Evolutionary conservation across 1,139 yeast species (phyloP).

Genomic region (Hemisphaericaspora lyxosophila): DNA sequence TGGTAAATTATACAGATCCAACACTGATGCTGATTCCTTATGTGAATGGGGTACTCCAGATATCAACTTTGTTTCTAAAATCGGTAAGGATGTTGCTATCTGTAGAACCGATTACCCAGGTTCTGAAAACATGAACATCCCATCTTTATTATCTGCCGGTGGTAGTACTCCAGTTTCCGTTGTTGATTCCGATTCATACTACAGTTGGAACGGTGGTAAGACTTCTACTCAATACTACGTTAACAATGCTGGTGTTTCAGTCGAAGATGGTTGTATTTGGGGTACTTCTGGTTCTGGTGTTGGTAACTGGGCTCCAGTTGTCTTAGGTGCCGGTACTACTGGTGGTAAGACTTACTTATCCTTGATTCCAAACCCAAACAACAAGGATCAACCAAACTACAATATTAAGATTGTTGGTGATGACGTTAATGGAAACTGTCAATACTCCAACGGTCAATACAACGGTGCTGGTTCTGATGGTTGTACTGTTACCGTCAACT

Average conservation of each 20-base stretch:
- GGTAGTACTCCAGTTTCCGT: slow-evolving; percentile 58
- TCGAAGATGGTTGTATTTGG: slow-evolving; percentile 77
- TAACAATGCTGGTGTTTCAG: slow-evolving; percentile 75
- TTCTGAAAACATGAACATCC: slow-evolving; percentile 83
- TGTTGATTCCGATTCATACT: slow-evolving; percentile 63
- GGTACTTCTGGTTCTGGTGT: slow-evolving; percentile 61
- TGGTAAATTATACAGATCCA: slow-evolving; percentile 70
- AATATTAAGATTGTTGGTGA: slow-evolving; percentile 68
- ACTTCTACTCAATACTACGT: slow-evolving; percentile 82
- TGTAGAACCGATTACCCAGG: slow-evolving; percentile 91
- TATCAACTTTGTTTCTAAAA: slow-evolving; percentile 59
- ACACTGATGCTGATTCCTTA: slow-evolving; percentile 55
- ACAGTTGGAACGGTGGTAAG: slow-evolving; percentile 60
- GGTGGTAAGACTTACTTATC: slow-evolving; percentile 68
- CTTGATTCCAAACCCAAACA: slow-evolving; percentile 81
- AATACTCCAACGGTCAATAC: slow-evolving; percentile 62
- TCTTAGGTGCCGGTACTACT: slow-evolving; percentile 71
- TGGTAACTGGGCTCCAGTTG: slow-evolving; percentile 86
- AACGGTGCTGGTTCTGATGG: slow-evolving; percentile 68
- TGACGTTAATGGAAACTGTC: slow-evolving; percentile 61
- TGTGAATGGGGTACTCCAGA: slow-evolving; percentile 76
- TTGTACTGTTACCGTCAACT: slow-evolving; percentile 71
- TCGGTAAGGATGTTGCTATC: slow-evolving; percentile 61
- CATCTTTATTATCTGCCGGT: slow-evolving; percentile 69
- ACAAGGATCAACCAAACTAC: slow-evolving; percentile 59